These are phyloP conservation scores for Eremochloa ophiuroides DNA, from an alignment of 176 grass and related monocot species.

Conservation along the genomic window DNA sequence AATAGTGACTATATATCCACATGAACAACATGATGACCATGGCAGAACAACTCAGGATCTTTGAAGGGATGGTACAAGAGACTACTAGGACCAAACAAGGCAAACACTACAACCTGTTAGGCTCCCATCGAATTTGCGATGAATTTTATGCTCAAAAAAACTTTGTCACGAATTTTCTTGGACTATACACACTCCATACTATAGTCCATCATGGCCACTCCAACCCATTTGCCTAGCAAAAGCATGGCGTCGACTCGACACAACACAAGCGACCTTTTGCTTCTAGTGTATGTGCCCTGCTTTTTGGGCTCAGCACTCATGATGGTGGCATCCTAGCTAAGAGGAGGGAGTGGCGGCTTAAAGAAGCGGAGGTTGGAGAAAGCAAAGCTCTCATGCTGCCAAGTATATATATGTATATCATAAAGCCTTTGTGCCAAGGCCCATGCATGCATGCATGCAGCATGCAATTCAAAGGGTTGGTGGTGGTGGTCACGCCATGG, in stretches of 20 bases:
- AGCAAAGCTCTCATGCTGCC: constrained; percentile 30
- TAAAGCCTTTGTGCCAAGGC: constrained; percentile 22
- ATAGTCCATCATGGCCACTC: constrained; percentile 32
- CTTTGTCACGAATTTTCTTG: too few species aligned
- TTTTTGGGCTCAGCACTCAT: constrained; percentile 45
- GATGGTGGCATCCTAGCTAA: constrained; percentile 26
- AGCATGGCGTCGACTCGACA: constrained; percentile 32
- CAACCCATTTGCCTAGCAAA: constrained; percentile 22
- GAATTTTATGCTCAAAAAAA: too few species aligned
- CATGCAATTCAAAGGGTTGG: too few species aligned
- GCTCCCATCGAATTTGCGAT: neutral
- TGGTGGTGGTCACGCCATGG: constrained; percentile 6
- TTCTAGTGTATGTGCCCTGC: constrained; percentile 21
- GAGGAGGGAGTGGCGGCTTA: constrained; percentile 22
- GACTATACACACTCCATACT: constrained; percentile 17
- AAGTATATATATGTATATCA: neutral
- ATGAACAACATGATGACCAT: neutral
- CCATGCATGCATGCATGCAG: too few species aligned
- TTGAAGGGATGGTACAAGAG: neutral
- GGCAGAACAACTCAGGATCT: neutral
- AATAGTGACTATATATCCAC: neutral
- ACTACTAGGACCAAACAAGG: neutral
- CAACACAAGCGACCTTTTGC: constrained; percentile 39
- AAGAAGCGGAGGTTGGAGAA: constrained; percentile 29
- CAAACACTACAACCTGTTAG: neutral